Percentiles rank a stretch among this genome's conserved stretches.
Conservation (phyloP, 176 grass and related monocot genomes). For the Cenchrus purpureus region DNA sequence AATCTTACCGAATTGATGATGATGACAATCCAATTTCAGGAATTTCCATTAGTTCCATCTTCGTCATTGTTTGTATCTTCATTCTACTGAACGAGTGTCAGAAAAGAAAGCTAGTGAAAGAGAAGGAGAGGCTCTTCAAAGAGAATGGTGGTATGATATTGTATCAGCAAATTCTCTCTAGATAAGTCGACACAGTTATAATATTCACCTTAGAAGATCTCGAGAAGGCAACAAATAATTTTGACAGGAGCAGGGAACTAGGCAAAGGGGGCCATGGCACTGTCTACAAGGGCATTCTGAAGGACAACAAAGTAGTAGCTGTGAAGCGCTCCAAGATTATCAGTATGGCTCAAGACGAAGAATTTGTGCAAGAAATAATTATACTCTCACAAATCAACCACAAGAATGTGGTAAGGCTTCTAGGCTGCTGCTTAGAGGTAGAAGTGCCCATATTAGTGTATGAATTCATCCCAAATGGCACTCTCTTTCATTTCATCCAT, state of each 20-base stretch:
- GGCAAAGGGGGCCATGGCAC: background rate
- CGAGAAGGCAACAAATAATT: conserved; percentile 30
- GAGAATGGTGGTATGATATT: conserved; percentile 39
- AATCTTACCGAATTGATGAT: background rate
- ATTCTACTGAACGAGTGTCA: background rate
- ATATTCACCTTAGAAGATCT: conserved; percentile 28
- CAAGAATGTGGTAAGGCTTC: background rate
- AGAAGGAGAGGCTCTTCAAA: conserved; percentile 3
- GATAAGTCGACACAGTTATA: conserved; percentile 26
- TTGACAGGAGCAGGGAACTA: background rate
- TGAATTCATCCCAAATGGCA: conserved; percentile 14
- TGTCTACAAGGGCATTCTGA: background rate
- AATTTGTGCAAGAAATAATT: conserved; percentile 17
- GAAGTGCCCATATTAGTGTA: conserved; percentile 17
- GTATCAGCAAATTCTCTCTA: conserved; percentile 26
- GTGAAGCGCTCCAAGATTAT: conserved; percentile 34
- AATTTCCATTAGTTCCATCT: background rate
- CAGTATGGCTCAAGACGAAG: background rate
- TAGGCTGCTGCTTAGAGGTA: conserved; percentile 1
- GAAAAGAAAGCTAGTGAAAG: background rate
- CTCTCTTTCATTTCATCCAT: background rate
- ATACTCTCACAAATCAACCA: conserved; percentile 29
- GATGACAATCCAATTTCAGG: background rate
- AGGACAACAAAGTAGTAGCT: conserved; percentile 26
- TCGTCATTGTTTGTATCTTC: background rate